Evolutionary conservation across 2,329 filamentous ascomycete genomes (phyloP), one percentile per base, ranked within the genome.

Genomic region (Neonectria sp.): DNA sequence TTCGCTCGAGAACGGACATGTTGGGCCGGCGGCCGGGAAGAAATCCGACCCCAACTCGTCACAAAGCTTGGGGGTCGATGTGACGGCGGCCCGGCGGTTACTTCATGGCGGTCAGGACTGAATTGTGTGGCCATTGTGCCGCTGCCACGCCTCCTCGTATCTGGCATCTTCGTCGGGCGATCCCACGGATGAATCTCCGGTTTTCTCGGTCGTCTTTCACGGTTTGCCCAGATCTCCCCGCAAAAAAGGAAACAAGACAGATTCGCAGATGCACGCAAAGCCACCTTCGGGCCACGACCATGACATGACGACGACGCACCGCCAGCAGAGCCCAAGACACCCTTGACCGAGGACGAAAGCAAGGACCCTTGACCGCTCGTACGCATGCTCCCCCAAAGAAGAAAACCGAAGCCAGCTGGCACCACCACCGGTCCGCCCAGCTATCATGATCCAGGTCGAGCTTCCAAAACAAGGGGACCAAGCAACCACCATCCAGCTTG

Each of bases 381-480:
- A 33, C 17, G 29, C 51, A 59, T 35, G 37, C 46, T 29, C 52
- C 55, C 37, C 51, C 24, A 11, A 52, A 58, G 46, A 63, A 51
- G 61, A 58, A 63, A 29, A 46, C 55, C 56, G 46, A 65, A 59
- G 56, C 62, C 33, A 49, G 62, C 62, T 60, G 49, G 55, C 62
- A 59, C 48, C 55, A 57, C 55, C 24, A n/a, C 33, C n/a, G 17
- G 25, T 27, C 55, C 43, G 25, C 37, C 45, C 25, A 37, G 53
- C 49, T 52, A 52, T 52, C 49, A 52, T 52, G 29, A 33, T 33
- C 49, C 27, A 51, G 48, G 48, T 29, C 48, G 12, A 51, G 48
- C 48, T 11, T 31, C 27, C 17, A 27, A 31, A 29, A 17, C 48
- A n/a, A n/a, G 25, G 48, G 25, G 25, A 11, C 13, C 15, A 31